Conservation (phyloP, 495 filamentous ascomycete genomes). For the Lineolata rhizophorae region DNA sequence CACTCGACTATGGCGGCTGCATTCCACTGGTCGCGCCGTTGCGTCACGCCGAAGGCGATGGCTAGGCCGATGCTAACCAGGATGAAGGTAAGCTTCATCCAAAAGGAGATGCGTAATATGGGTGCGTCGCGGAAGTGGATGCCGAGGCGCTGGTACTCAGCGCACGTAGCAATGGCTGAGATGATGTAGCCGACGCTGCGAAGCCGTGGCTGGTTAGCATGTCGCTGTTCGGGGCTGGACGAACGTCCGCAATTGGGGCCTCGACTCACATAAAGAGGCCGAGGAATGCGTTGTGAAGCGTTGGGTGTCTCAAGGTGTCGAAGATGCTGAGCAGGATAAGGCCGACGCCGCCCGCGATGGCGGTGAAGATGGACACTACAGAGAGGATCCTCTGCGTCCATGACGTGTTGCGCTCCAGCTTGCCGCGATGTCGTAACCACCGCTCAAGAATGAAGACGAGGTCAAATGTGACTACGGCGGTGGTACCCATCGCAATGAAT, state of each 20-base stretch:
- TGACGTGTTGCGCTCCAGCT: slow-evolving; percentile 47
- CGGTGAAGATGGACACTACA: slow-evolving; percentile 44
- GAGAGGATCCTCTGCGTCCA: slow-evolving; percentile 46
- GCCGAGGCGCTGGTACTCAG: slow-evolving; percentile 70
- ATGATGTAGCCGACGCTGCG: slow-evolving; percentile 42
- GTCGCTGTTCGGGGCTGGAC: too few species aligned
- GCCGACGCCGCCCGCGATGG: slow-evolving; percentile 52
- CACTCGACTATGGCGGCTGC: slow-evolving; percentile 39
- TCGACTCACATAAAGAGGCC: slow-evolving; percentile 63
- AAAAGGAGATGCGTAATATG: slow-evolving; percentile 55
- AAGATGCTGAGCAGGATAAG: slow-evolving; percentile 69
- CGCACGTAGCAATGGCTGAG: slow-evolving; percentile 65
- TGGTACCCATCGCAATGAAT: slow-evolving; percentile 58
- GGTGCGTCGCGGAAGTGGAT: slow-evolving; percentile 51
- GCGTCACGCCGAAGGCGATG: slow-evolving; percentile 28
- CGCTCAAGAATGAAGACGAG: slow-evolving; percentile 61
- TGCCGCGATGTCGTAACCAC: slow-evolving; percentile 56
- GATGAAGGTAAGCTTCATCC: slow-evolving; percentile 62
- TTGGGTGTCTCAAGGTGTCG: slow-evolving; percentile 45
- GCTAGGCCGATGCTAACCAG: slow-evolving; percentile 57
- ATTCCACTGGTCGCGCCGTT: slow-evolving; percentile 17
- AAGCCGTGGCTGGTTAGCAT: too few species aligned
- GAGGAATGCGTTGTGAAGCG: slow-evolving; percentile 56
- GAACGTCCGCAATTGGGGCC: too few species aligned
- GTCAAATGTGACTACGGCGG: slow-evolving; percentile 73